Evolutionary conservation across 805 yeast species (phyloP), one percentile per base, ranked within the genome.

Genomic region (Hanseniaspora guilliermondii): DNA sequence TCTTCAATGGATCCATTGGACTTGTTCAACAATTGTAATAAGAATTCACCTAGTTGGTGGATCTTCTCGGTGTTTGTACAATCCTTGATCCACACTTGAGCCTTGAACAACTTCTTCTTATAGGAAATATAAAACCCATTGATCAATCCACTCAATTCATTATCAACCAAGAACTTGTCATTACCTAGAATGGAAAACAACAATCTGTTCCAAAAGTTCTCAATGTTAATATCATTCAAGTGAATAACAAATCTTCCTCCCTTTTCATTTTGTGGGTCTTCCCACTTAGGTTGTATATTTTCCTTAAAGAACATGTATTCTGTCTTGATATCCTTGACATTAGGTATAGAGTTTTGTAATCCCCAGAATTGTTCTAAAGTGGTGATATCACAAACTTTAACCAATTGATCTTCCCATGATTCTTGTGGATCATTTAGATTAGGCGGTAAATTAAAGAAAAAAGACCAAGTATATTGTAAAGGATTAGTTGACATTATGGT

Each of bases 341-440:
- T 82, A 61, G 97, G 97, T 62, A 93, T 83, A 42, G 94, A 84
- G 72, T 91, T 89, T 76, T 80, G 85, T 60, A 91, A 85, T 24
- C 97, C 98, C 98, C 98, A 93, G 74, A 93, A 93, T 70, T 91
- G 97, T 74, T 93, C 98, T 50, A 93, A 97, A n/a, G 96, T 81
- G 54, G 81, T 78, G 64, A 93, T 87, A 22, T 94, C 80, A 61
- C 88, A 91, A 49, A 93, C 94, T 56, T 96, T 95, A 73, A 88
- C 88, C 66, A 93, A 76, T 60, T 88, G 77, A 65, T 89, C 96
- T 53, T 87, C 79, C 97, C 97, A 91, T 64, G 87, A 80, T 72
- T 87, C 95, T 60, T 73, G 73, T 60, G 74, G 76, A 65, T 82
- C 86, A 7, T 12, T 12, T 12, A 39, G 11, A 58, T 81, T 80